Evolutionary conservation across 768 basidiomycete genomes (phyloP).

Genomic region (Coprinopsis cinerea): DNA sequence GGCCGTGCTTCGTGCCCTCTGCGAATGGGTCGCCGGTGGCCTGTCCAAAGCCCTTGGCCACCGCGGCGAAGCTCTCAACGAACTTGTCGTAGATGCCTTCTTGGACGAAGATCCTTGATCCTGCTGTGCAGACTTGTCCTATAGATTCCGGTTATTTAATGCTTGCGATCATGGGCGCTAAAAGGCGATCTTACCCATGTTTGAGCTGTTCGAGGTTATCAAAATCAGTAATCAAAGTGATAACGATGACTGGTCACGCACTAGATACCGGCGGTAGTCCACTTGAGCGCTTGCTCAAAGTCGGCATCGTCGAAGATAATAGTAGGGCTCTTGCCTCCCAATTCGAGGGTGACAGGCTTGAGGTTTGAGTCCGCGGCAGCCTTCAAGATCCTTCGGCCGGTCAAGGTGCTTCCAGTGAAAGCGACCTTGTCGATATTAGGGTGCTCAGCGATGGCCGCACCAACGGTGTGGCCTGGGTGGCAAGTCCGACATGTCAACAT

Average conservation of each 20-base stretch:
- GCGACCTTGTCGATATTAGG: conserved; percentile 63
- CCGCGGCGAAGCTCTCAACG: conserved; percentile 46
- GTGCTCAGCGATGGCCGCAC: conserved; percentile 62
- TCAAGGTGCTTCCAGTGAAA: conserved; percentile 72
- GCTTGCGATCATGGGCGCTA: background rate
- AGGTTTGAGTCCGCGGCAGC: conserved; percentile 68
- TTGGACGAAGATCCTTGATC: conserved; percentile 80
- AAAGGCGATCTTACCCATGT: conserved; percentile 18
- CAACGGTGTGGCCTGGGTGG: conserved; percentile 46
- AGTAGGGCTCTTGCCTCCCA: conserved; percentile 62
- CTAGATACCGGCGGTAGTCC: conserved; percentile 65
- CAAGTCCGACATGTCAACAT: background rate
- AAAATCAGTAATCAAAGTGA: background rate
- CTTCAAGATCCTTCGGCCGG: conserved; percentile 66
- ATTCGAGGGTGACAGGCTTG: conserved; percentile 70
- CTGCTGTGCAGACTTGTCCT: conserved; percentile 73
- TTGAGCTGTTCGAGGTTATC: conserved; percentile 16
- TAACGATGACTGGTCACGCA: conserved; percentile 26
- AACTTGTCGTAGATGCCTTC: conserved; percentile 76
- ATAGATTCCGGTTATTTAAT: background rate
- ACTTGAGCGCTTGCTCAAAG: conserved; percentile 57
- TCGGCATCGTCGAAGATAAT: conserved; percentile 65
- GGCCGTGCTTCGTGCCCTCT: conserved; percentile 53
- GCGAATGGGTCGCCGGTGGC: conserved; percentile 63
- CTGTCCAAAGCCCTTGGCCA: conserved; percentile 40